Evolutionary conservation across 2,329 filamentous ascomycete species (phyloP).

Genomic region (Aspergillus candidus): DNA sequence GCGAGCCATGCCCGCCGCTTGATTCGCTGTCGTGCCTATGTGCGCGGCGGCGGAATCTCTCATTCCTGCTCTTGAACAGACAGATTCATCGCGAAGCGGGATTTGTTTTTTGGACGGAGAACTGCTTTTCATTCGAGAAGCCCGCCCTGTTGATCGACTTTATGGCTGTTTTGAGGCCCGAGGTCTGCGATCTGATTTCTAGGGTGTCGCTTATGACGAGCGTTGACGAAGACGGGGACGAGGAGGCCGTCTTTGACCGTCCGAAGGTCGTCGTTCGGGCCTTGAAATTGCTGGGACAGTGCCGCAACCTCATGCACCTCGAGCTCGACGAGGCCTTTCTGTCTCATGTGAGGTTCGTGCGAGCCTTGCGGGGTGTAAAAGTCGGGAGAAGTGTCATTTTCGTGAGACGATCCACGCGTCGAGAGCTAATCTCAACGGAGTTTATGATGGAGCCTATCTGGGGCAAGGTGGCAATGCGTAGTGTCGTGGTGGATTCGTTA

Average conservation of each 20-base stretch:
- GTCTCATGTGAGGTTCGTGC: no score
- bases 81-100: slow-evolving; percentile 8
- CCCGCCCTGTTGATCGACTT: slow-evolving; percentile 7
- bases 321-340: no score
- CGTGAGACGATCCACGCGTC: no score
- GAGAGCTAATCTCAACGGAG: no score
- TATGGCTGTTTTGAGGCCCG: slow-evolving; percentile 5
- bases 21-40: no score
- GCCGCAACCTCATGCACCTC: neutral
- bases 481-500: no score
- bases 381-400: no score
- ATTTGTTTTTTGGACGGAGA: slow-evolving; percentile 11
- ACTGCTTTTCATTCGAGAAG: slow-evolving; percentile 12
- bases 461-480: no score
- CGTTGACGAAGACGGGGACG: neutral
- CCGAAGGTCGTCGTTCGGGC: neutral
- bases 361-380: no score
- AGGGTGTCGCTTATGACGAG: slow-evolving; percentile 7
- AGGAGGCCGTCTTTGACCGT: no score
- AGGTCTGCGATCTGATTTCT: slow-evolving; percentile 16
- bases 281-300: neutral
- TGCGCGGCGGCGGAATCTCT: no score
- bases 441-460: no score
- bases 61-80: neutral
- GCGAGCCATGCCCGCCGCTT: neutral